Percentiles rank a stretch among this genome's conserved stretches.
These are phyloP conservation scores for Zymoseptoria ardabiliae DNA, from an alignment of 2,329 filamentous ascomycete genomes.

Conservation along the genomic window DNA sequence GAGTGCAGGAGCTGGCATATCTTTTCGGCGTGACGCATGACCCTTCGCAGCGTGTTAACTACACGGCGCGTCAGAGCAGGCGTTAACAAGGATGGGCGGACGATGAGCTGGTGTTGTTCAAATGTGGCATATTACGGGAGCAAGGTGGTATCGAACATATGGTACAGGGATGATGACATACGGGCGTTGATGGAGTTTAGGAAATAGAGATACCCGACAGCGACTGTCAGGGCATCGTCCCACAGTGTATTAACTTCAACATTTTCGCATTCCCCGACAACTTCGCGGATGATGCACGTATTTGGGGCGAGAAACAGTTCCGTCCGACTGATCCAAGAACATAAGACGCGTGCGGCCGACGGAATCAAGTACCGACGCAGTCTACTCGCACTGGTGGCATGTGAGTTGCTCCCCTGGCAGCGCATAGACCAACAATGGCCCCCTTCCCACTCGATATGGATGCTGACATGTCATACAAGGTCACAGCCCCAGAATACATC, in stretches of 20 bases:
- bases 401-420: too few species aligned
- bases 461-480: too few species aligned
- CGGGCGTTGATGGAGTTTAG: background rate
- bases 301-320: too few species aligned
- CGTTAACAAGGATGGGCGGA: background rate
- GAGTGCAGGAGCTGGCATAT: slow-evolving; percentile 59
- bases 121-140: background rate
- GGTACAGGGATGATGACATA: background rate
- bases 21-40: slow-evolving; percentile 49
- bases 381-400: too few species aligned
- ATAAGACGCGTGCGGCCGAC: too few species aligned
- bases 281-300: too few species aligned
- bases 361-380: too few species aligned
- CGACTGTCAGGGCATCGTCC: background rate
- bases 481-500: too few species aligned
- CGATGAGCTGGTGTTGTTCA: background rate
- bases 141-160: background rate
- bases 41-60: slow-evolving; percentile 18
- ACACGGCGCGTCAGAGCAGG: slow-evolving; percentile 6
- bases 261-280: background rate
- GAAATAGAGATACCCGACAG: background rate
- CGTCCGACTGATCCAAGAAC: too few species aligned
- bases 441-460: too few species aligned
- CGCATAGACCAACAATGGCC: too few species aligned
- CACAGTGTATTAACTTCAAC: background rate